Evolutionary conservation across 2,329 filamentous ascomycete species (phyloP).

Genomic region (Malbranchea zuffiana): DNA sequence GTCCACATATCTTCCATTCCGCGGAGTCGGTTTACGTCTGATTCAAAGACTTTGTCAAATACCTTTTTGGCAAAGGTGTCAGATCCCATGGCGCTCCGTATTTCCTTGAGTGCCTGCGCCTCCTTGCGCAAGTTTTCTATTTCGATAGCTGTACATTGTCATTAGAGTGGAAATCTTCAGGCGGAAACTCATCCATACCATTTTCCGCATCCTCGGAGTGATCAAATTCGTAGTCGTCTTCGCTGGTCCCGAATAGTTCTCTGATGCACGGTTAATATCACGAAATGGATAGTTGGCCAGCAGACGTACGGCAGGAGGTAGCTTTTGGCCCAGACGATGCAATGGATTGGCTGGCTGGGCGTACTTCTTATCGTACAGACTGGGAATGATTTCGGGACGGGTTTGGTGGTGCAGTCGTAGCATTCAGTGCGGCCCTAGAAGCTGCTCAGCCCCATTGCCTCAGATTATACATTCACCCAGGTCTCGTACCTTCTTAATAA

Average conservation of each 20-base stretch:
- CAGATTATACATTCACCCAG: background rate
- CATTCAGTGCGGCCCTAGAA: slow-evolving; percentile 68
- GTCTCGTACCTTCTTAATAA: slow-evolving; percentile 64
- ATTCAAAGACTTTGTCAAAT: slow-evolving; percentile 85
- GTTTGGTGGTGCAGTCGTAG: slow-evolving; percentile 88
- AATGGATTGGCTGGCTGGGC: slow-evolving; percentile 91
- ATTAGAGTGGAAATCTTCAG: background rate
- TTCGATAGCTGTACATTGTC: slow-evolving; percentile 52
- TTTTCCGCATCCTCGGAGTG: slow-evolving; percentile 73
- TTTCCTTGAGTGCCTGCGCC: slow-evolving; percentile 69
- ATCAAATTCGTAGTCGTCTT: slow-evolving; percentile 75
- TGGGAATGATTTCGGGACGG: slow-evolving; percentile 82
- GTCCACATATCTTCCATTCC: slow-evolving; percentile 98
- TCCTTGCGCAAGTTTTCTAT: slow-evolving; percentile 81
- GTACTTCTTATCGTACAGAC: slow-evolving; percentile 97
- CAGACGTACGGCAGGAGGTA: slow-evolving; percentile 65
- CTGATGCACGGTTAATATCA: slow-evolving; percentile 27
- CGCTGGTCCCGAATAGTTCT: slow-evolving; percentile 85
- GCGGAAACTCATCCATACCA: slow-evolving; percentile 41
- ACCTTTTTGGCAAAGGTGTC: slow-evolving; percentile 65
- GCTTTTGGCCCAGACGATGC: slow-evolving; percentile 97
- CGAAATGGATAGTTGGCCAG: background rate
- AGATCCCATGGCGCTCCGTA: slow-evolving; percentile 70
- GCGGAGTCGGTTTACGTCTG: slow-evolving; percentile 69
- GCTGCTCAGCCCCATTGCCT: slow-evolving; percentile 11